Evolutionary conservation across 192 early-diverging fungal genomes (phyloP), one percentile per base, ranked within the genome.

Genomic region (Gonapodya sp.): DNA sequence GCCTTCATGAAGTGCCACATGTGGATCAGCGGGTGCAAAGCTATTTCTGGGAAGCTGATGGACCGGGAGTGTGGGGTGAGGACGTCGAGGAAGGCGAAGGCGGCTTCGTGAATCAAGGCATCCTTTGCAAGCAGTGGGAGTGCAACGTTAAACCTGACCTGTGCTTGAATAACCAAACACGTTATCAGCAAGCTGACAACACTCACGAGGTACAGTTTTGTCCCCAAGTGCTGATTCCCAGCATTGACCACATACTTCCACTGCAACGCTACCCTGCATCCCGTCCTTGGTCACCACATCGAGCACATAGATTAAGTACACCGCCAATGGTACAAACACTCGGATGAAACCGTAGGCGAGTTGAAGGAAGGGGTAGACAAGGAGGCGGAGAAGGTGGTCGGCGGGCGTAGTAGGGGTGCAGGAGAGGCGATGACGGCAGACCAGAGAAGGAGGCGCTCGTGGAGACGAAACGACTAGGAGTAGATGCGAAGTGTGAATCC

Each of bases 11-110:
- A 94, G 77, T 96, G 87, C 82, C 94, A 93, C 80, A 99, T 84
- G 87, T 92, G 84, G 30, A 97, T 85, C 78, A 96, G 89, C 1
- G 92, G 94, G 1, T 97, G 96, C 35, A 96, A 93, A 34, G 87
- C 90, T 85, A 96, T 87, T 84, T 99, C 98, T 14, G 98, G 97
- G 90, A 99, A 99, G 1, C 94, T 90, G 81, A 99, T 95, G 36
- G 92, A 93, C 31, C 88, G 86, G 32, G 92, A 91, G 81, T 90
- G 92, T 30, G 89, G 79, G 18, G 92, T 89, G 85, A 95, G 92
- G 73, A 92, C 93, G 73, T 94, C 92, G 31, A 93, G 91, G 73
- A 98, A 87, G 32, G 92, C 83, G 18, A 89, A 88, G 73, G 92
- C 87, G 0, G 93, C 85, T 83, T 95, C 89, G 78, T 99, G 95